These are phyloP conservation scores for Candida tammaniensis DNA, from an alignment of 805 yeast genomes.

Conservation along the genomic window DNA sequence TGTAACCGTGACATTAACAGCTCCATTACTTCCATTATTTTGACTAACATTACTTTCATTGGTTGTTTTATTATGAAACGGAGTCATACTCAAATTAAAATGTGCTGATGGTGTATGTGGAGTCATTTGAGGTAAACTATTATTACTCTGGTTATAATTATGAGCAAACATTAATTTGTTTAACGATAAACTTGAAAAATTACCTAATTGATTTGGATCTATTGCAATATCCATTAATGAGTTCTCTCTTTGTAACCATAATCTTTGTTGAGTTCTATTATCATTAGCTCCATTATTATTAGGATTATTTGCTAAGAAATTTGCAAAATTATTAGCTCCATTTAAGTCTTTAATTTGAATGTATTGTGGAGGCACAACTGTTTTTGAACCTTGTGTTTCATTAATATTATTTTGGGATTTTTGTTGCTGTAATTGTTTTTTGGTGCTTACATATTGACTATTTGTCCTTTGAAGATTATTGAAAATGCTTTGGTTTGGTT, in stretches of 20 bases:
- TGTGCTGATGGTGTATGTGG: conserved; percentile 8
- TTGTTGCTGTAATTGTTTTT: conserved; percentile 19
- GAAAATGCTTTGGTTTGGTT: conserved; percentile 41
- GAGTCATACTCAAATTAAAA: conserved; percentile 6
- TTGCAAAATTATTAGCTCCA: conserved; percentile 30
- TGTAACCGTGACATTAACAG: conserved; percentile 3
- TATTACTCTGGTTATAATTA: conserved; percentile 24
- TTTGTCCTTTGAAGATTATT: conserved; percentile 40
- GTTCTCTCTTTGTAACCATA: conserved; percentile 81
- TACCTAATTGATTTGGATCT: conserved; percentile 28
- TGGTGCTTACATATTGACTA: conserved; percentile 28
- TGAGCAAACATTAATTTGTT: conserved; percentile 39
- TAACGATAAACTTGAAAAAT: conserved; percentile 38
- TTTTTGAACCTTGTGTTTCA: neutral
- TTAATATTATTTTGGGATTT: conserved; percentile 1
- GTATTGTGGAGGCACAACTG: neutral
- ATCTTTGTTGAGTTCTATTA: conserved; percentile 70
- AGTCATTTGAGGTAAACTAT: conserved; percentile 15
- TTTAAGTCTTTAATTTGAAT: conserved; percentile 12
- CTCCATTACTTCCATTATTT: neutral
- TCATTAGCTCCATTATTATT: conserved; percentile 6
- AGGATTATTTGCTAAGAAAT: conserved; percentile 20
- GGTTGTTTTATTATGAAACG: conserved; percentile 5
- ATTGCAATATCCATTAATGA: conserved; percentile 57
- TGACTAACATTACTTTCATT: neutral